Evolutionary conservation across 1,284 basidiomycete species (phyloP), one percentile per base, ranked within the genome.

Genomic region (Rugosomyces carneus): DNA sequence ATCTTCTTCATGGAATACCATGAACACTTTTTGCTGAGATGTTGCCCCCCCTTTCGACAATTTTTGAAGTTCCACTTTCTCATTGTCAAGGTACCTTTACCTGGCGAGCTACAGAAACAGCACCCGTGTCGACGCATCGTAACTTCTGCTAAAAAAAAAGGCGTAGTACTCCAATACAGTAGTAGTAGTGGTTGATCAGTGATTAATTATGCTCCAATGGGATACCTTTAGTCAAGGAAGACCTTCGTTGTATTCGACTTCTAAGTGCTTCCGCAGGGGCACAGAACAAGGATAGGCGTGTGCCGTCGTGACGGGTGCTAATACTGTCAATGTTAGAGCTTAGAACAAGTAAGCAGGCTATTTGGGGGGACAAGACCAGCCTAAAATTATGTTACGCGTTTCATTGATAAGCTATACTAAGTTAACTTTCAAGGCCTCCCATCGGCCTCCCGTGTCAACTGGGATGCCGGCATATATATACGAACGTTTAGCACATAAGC

Each of bases 161-260:
- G 40, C 32, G 31, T 34, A 35, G 31, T 34, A 15, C 35, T 32
- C 21, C 9, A 15, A 32, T n/a, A n/a, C n/a, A n/a, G n/a, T n/a
- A n/a, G n/a, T 35, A 15, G 31, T 21, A 21, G 40, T 35, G 40
- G 32, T 20, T 42, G 20, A 42, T 42, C 40, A 31, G 18, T 47
- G 37, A 43, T 43, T 34, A 34, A 27, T 42, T 42, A 7, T 37
- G 23, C 35, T 38, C 40, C n/a, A 46, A 18, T 40, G 20, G 38
- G 20, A 45, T 13, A 29, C 41, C 37, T 41, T 45, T 43, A 26
- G 37, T 46, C 31, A 42, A 41, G 39, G 32, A 47, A 47, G 36
- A 6, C 13, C 4, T n/a, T 24, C 18, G 7, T 40, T 20, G 16
- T 20, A 21, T 38, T 38, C 9, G 27, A 29, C 37, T 24, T 19